A percentile compares a stretch with the other conserved stretches of the same genome.
phyloP scores from a whole-genome alignment of 352 stramenopile genomes.

The Halophytophthora batemanensis region DNA sequence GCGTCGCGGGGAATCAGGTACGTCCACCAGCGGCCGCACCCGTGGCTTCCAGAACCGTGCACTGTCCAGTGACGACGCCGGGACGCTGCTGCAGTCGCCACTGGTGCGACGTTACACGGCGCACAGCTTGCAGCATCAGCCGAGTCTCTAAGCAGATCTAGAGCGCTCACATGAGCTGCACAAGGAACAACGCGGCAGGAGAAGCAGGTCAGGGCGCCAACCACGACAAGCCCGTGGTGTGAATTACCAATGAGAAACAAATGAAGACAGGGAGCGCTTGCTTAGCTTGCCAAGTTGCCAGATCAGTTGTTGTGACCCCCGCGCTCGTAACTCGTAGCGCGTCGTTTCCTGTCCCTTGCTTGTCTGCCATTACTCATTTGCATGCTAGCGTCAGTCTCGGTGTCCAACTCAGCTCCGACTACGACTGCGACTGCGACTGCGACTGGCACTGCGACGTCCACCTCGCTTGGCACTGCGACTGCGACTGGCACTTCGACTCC shows the following conservation, averaged over 20 bases:
- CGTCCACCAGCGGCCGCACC: conserved; percentile 7
- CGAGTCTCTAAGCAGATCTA: conserved; percentile 17
- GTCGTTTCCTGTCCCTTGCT: too few species aligned
- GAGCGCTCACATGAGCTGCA: too few species aligned
- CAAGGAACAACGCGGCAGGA: too few species aligned
- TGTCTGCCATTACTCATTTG: too few species aligned
- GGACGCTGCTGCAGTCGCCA: conserved; percentile 19
- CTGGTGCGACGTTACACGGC: conserved; percentile 44
- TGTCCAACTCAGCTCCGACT: conserved; percentile 13
- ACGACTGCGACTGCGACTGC: conserved; percentile 21
- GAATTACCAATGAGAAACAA: too few species aligned
- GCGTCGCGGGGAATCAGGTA: background rate
- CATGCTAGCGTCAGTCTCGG: background rate
- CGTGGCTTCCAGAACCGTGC: conserved; percentile 26
- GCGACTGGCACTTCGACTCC: conserved; percentile 32
- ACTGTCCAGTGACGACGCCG: conserved; percentile 32
- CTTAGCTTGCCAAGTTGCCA: too few species aligned
- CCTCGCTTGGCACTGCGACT: conserved; percentile 11
- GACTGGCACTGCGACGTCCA: conserved; percentile 9
- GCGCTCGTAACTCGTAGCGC: too few species aligned
- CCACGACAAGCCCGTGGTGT: too few species aligned
- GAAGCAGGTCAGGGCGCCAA: too few species aligned
- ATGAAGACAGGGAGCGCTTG: too few species aligned
- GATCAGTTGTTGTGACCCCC: too few species aligned
- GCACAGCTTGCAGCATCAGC: conserved; percentile 21